Evolutionary conservation across 2,329 filamentous ascomycete genomes (phyloP), one percentile per base, ranked within the genome.

Genomic region (Alternaria postmessia): DNA sequence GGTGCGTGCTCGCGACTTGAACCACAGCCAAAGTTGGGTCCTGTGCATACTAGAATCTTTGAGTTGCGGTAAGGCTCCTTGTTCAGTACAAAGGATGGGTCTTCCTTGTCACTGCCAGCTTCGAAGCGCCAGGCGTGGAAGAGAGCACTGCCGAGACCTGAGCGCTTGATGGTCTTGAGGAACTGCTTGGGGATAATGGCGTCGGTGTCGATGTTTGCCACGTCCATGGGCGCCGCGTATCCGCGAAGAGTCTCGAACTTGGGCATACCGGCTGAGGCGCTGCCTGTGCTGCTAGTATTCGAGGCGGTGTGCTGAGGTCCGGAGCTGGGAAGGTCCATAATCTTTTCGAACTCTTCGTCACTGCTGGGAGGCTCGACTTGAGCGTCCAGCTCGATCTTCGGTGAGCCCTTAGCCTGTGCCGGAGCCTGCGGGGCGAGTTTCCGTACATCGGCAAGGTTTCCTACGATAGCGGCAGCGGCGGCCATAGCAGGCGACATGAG

Each of bases 141-240:
- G 53, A 96, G 88, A 39, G 94, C 94, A 24, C 84, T 86, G 59
- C 94, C 94, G 9, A 99, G 91, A 66, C 95, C 95, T 2, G 94
- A 96, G 60, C 95, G 92, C 86, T 98, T 98, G 82, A 98, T 98
- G 41, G 95, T 99, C 85, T 98, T 99, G 66, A 99, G 87, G 84
- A 98, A 99, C 79, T 99, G 95, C 82, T 99, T 99, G 66, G 95
- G 95, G 70, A 99, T 99, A 80, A 98, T 97, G 75, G 94, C 94
- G 74, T 99, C 95, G n/a, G 95, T 99, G 82, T 99, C 95, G 71
- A 97, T 89, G 79, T 99, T 99, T 68, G 91, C 86, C 72, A 91
- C 88, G 64, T 97, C 91, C 80, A 99, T 83, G 3, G 93, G 92
- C 11, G 94, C 95, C 1, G 93, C 93, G 67, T 94, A 90, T 59